Percentiles rank a stretch among this genome's conserved stretches.
Conservation (phyloP, 2,329 filamentous ascomycete genomes). For the Colletotrichum sublineola region DNA sequence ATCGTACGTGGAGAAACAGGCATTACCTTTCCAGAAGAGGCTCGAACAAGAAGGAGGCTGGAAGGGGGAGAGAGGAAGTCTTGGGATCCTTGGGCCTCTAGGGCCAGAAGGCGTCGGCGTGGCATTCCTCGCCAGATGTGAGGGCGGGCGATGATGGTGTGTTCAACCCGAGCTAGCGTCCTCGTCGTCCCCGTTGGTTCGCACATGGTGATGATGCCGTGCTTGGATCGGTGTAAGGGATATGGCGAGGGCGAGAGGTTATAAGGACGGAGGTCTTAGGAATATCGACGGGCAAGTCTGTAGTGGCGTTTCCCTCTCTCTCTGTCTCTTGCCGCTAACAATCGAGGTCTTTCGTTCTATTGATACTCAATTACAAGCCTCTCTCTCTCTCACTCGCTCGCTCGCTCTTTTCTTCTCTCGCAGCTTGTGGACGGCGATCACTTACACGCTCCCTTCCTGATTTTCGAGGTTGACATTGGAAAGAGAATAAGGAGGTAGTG, state of each 20-base stretch:
- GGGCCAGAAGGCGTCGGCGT: constrained; percentile 9
- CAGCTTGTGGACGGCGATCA: constrained; percentile 2
- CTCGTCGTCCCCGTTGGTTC: background rate
- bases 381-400: background rate
- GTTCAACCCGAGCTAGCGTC: background rate
- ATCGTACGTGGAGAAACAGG: background rate
- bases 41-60: constrained; percentile 9
- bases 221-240: constrained; percentile 34
- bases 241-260: constrained; percentile 13
- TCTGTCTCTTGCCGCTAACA: background rate
- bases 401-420: background rate
- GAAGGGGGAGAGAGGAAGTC: background rate
- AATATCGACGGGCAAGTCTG: background rate
- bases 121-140: constrained; percentile 21
- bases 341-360: constrained; percentile 25
- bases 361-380: constrained; percentile 7
- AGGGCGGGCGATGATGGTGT: constrained; percentile 19
- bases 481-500: background rate
- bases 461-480: background rate
- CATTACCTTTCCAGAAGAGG: background rate
- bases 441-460: background rate
- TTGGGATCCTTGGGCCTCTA: background rate
- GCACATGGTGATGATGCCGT: constrained; percentile 13
- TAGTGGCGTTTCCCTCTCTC: constrained; percentile 12
- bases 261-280: constrained; percentile 28